These are phyloP conservation scores for Metschnikowia reukaufii DNA, from an alignment of 805 yeast species.

Conservation along the genomic window DNA sequence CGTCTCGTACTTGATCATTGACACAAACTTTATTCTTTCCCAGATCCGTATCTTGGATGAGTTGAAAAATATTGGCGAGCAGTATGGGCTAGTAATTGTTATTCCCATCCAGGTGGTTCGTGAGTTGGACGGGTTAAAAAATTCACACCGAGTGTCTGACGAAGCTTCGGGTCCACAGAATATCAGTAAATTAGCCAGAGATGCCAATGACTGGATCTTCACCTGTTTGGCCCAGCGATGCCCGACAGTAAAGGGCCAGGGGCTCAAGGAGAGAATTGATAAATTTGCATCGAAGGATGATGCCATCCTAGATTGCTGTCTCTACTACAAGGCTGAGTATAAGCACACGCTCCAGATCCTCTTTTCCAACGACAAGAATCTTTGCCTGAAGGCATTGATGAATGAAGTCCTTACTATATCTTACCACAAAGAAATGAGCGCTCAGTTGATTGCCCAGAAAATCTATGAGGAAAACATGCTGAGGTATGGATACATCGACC, in stretches of 20 bases:
- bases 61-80: constrained; percentile 39
- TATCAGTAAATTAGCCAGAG: constrained; percentile 60
- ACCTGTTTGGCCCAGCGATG: constrained; percentile 51
- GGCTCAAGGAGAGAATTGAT: constrained; percentile 52
- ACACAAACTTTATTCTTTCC: constrained; percentile 79
- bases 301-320: constrained; percentile 81
- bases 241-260: constrained; percentile 64
- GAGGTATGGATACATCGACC: constrained; percentile 23
- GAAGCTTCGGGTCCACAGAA: constrained; percentile 22
- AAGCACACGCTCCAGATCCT: constrained; percentile 49
- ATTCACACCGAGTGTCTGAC: constrained; percentile 19
- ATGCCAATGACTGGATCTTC: constrained; percentile 80
- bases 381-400: constrained; percentile 74
- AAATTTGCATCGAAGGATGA: constrained; percentile 60
- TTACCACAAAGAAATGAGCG: constrained; percentile 45
- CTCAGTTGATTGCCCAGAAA: constrained; percentile 41
- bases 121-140: constrained; percentile 85
- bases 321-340: constrained; percentile 51
- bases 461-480: constrained; percentile 37
- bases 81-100: constrained; percentile 52
- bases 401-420: constrained; percentile 67
- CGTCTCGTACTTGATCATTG: constrained; percentile 57
- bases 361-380: constrained; percentile 79
- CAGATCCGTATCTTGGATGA: constrained; percentile 61
- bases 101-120: constrained; percentile 69